Base-by-base conservation (phyloP, 1,139 yeast species). In the Pichia terricola region DNA sequence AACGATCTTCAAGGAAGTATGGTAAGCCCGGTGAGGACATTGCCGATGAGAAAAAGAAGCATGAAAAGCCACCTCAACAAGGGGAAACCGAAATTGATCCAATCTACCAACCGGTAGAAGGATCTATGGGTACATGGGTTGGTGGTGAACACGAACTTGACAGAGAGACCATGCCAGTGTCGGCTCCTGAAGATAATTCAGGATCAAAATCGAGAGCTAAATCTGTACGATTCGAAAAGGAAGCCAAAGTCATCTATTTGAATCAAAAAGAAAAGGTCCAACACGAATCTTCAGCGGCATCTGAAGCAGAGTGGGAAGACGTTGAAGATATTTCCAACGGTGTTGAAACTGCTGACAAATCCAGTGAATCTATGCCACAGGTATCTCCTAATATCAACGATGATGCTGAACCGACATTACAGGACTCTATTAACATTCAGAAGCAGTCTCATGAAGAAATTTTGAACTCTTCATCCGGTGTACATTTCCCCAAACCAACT, bases 401-500 rank as follows among this genome's bases (percentile, higher is more conserved):
- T 44, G 69, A 67, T 35, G 54, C 60, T 4, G 73, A 71, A 51
- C 73, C 85, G 56, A 26, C 41, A 11, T 30, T 11, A 30, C 22
- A 16, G 22, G 22, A 16, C 22, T 16, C 22, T 16, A 16, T 16
- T 16, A 16, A 16, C 22, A 16, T 16, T 16, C 22, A 16, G 22
- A 16, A 16, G 22, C 22, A 16, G 22, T 16, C 22, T 16, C 22
- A 16, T 16, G 22, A 16, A 16, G 22, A 16, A 16, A 16, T 16
- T 16, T 16, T 16, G 22, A 16, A 16, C 34, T 4, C 7, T 22
- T 25, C 22, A 34, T 28, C 9, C 6, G 39, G 39, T 41, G 77
- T 83, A 4, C 94, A 84, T 61, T 85, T 85, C 57, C 76, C 83
- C 3, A 75, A 71, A 43, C 82, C 84, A 1, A 35, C 39, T 5